phyloP scores from a whole-genome alignment of 1,139 yeast genomes.

The Scheffersomyces segobiensis region DNA sequence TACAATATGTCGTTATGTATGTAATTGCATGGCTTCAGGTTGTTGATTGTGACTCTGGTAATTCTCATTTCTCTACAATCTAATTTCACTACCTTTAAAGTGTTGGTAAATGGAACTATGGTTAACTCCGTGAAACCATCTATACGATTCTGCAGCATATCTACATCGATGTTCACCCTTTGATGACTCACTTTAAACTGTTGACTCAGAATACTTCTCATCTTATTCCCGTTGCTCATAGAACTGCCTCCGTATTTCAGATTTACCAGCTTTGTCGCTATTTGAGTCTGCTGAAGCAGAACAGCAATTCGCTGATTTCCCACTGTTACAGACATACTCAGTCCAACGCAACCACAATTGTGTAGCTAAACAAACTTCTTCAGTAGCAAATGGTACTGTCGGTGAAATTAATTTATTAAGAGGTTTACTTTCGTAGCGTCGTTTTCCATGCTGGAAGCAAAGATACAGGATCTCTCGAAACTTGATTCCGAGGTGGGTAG shows the following conservation, averaged over 20 bases:
- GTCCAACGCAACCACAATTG: neutral
- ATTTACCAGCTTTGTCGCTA: neutral
- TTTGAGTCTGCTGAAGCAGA: neutral
- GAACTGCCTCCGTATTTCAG: neutral
- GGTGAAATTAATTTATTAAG: neutral
- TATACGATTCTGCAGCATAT: conserved; percentile 51
- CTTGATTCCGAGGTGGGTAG: too few species aligned
- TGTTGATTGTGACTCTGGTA: conserved; percentile 62
- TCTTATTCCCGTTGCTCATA: conserved; percentile 21
- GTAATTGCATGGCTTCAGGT: conserved; percentile 32
- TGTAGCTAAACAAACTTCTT: neutral
- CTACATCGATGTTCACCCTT: conserved; percentile 66
- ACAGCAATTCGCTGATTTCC: neutral
- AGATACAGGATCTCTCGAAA: too few species aligned
- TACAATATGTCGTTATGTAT: conserved; percentile 40
- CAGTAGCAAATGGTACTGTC: neutral
- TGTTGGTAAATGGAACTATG: conserved; percentile 66
- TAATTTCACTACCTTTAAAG: conserved; percentile 58
- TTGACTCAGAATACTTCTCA: conserved; percentile 33
- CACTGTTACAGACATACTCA: neutral
- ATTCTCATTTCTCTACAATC: conserved; percentile 83
- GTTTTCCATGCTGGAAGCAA: too few species aligned
- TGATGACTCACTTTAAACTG: conserved; percentile 66
- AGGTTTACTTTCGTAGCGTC: neutral
- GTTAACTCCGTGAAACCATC: conserved; percentile 85